Conservation (phyloP, 2,329 filamentous ascomycete genomes). For the Monilinia fructicola region DNA sequence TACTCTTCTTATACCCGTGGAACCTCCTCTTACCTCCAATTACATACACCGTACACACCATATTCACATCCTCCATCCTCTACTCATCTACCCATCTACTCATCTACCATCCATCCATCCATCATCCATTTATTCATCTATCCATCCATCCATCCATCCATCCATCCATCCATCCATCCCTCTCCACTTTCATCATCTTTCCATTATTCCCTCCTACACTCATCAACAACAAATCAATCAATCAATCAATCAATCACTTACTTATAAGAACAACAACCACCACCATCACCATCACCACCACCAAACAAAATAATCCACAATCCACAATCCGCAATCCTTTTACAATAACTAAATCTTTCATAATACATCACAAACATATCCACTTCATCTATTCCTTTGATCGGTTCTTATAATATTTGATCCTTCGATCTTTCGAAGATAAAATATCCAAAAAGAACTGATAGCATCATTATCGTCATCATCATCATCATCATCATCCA, state of each 20-base stretch:
- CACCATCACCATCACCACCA: background rate
- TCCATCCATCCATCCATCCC: background rate
- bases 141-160: background rate
- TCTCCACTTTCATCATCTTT: background rate
- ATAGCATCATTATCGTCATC: background rate
- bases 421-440: constrained; percentile 9
- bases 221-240: background rate
- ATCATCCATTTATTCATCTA: background rate
- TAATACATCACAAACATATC: background rate
- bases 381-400: background rate
- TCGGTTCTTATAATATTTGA: constrained; percentile 5
- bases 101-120: background rate
- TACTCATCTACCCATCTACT: background rate
- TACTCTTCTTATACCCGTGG: too few relatives aligned
- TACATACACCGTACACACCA: too few relatives aligned
- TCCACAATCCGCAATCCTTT: background rate
- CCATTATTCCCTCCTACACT: background rate
- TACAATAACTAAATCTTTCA: background rate
- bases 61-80: too few relatives aligned
- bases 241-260: background rate
- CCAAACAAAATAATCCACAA: background rate
- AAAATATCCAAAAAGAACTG: background rate
- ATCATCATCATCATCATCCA: too few relatives aligned
- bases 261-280: background rate
- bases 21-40: too few relatives aligned